These are phyloP conservation scores for Spizellomyces punctatus DNA, from an alignment of 192 early-diverging fungal species.

Conservation along the genomic window DNA sequence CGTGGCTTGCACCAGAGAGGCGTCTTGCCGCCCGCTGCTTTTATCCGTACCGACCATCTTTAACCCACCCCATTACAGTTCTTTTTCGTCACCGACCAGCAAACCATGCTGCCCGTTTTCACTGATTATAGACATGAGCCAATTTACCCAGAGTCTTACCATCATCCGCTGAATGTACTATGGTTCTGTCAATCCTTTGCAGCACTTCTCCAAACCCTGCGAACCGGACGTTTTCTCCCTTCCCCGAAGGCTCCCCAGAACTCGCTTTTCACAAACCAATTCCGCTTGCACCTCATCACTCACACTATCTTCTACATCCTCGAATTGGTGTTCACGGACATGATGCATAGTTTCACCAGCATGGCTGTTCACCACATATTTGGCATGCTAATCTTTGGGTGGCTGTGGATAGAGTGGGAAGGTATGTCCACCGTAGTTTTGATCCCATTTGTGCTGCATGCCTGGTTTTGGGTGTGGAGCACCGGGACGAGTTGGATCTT, in stretches of 20 bases:
- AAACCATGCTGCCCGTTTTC: too few relatives aligned
- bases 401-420: neutral
- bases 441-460: conserved; percentile 12
- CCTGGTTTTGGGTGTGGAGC: conserved; percentile 4
- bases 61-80: too few relatives aligned
- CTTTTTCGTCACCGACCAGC: too few relatives aligned
- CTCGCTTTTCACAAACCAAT: conserved; percentile 2
- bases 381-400: neutral
- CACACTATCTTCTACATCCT: conserved; percentile 3
- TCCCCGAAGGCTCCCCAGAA: neutral
- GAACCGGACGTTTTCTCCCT: neutral
- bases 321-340: conserved; percentile 7
- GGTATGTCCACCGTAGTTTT: neutral
- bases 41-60: too few relatives aligned
- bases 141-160: neutral
- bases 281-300: conserved; percentile 5
- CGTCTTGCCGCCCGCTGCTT: too few relatives aligned
- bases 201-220: neutral
- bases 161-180: neutral
- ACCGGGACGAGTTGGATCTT: conserved; percentile 1
- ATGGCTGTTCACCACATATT: conserved; percentile 11
- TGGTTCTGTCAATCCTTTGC: neutral
- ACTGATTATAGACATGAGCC: conserved; percentile 8
- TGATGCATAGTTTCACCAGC: neutral
- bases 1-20: too few relatives aligned